Percentiles rank a stretch among this genome's conserved stretches.
Conservation (phyloP, 169 alveolate genomes). For the Fabrea salina region DNA sequence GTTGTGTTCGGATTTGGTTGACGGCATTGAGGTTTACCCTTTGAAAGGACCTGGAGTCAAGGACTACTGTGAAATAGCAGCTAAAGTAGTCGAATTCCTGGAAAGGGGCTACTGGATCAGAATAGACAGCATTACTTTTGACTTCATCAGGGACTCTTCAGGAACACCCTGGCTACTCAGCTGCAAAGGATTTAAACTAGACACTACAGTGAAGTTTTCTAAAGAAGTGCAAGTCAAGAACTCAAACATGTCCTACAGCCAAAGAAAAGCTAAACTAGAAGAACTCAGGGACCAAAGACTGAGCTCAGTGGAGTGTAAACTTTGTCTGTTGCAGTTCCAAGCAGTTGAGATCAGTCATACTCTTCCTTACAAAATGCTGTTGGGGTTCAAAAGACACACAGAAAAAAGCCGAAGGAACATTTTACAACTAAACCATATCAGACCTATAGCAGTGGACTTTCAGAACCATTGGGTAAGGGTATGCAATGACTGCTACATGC, state of each 20-base stretch:
- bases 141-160: background rate
- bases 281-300: constrained; percentile 3
- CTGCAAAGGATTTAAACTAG: constrained; percentile 9
- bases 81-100: background rate
- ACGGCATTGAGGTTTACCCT: background rate
- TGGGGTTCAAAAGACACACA: constrained; percentile 8
- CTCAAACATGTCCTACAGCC: background rate
- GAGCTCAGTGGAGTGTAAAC: constrained; percentile 5
- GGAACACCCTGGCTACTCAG: background rate
- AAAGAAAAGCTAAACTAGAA: background rate
- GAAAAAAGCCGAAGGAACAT: background rate
- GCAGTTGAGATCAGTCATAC: background rate
- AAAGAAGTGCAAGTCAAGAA: background rate
- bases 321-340: background rate
- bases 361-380: constrained; percentile 22
- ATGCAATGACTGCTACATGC: background rate
- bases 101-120: background rate
- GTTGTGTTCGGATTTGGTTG: background rate
- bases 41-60: background rate
- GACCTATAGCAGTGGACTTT: constrained; percentile 10
- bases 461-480: constrained; percentile 3
- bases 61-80: background rate
- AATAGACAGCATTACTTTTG: background rate
- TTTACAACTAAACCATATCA: background rate
- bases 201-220: background rate